A percentile compares a stretch with the other conserved stretches of the same genome.
These are phyloP conservation scores for Macrophomina phaseolina DNA, from an alignment of 2,329 filamentous ascomycete genomes.

Conservation along the genomic window DNA sequence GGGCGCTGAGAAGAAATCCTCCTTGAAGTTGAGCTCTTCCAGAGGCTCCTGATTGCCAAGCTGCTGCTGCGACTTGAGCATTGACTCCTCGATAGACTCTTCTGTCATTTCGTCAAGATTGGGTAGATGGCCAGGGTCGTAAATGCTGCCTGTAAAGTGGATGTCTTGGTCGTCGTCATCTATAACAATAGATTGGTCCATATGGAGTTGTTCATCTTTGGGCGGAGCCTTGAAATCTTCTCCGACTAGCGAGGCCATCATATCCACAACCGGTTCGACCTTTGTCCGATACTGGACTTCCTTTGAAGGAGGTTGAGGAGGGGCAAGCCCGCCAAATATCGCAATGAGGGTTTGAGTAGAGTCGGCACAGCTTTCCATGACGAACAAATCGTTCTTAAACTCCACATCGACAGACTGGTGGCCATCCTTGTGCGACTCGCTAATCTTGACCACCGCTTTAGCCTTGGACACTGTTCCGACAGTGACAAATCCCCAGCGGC, in stretches of 20 bases:
- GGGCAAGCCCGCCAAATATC: conserved; percentile 78
- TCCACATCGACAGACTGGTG: conserved; percentile 78
- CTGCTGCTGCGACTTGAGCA: conserved; percentile 40
- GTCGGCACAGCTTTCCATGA: conserved; percentile 94
- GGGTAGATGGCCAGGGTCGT: conserved; percentile 50
- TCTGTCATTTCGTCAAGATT: conserved; percentile 44
- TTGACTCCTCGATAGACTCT: conserved; percentile 46
- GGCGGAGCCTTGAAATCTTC: conserved; percentile 72
- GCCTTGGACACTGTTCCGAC: conserved; percentile 88
- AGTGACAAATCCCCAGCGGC: conserved; percentile 77
- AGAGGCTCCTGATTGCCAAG: neutral
- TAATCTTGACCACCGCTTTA: conserved; percentile 68
- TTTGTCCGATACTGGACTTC: conserved; percentile 86
- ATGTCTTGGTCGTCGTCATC: conserved; percentile 48
- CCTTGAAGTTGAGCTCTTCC: conserved; percentile 72
- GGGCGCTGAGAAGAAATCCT: conserved; percentile 75
- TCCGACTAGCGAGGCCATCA: conserved; percentile 87
- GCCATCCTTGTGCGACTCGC: conserved; percentile 60
- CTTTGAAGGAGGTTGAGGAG: conserved; percentile 81
- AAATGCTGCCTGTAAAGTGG: conserved; percentile 62
- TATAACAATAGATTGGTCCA: conserved; percentile 41
- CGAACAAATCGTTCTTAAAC: conserved; percentile 81
- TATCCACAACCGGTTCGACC: conserved; percentile 82
- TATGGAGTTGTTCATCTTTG: conserved; percentile 59
- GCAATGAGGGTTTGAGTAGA: conserved; percentile 91